Conservation (phyloP, 2,329 filamentous ascomycete genomes). For the Fonsecaea nubica region DNA sequence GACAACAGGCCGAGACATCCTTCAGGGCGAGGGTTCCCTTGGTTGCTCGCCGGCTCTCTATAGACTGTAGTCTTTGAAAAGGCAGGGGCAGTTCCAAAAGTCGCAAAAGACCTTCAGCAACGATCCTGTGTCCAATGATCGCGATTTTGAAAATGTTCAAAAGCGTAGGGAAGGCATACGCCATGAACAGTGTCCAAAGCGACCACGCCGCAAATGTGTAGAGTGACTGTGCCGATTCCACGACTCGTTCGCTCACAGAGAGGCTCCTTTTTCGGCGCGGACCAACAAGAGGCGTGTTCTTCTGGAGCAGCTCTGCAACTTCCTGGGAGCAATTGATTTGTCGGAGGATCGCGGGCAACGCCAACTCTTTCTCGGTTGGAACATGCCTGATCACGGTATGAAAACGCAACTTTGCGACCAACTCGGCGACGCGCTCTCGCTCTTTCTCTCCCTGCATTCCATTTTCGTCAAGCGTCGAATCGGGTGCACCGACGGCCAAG, state of each 20-base stretch:
- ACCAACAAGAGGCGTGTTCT: conserved; percentile 85
- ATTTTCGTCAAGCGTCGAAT: conserved; percentile 54
- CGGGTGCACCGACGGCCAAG: conserved; percentile 1
- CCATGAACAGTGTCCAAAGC: conserved; percentile 73
- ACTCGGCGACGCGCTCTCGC: conserved; percentile 66
- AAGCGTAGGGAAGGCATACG: conserved; percentile 77
- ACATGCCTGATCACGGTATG: conserved; percentile 82
- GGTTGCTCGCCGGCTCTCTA: conserved; percentile 47
- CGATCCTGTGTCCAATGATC: conserved; percentile 78
- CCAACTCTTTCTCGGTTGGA: conserved; percentile 80
- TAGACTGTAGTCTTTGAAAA: conserved; percentile 29
- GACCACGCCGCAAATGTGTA: conserved; percentile 39
- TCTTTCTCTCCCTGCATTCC: conserved; percentile 76
- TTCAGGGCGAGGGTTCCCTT: conserved; percentile 85
- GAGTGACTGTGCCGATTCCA: conserved; percentile 87
- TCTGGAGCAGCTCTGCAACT: conserved; percentile 81
- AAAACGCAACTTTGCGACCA: conserved; percentile 85
- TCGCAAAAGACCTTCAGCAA: conserved; percentile 78
- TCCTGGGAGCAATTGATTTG: conserved; percentile 98
- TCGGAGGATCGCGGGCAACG: conserved; percentile 80
- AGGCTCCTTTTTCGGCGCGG: conserved; percentile 80
- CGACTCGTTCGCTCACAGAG: conserved; percentile 92
- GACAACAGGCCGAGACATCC: conserved; percentile 93
- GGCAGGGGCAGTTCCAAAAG: conserved; percentile 78
- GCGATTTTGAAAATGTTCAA: conserved; percentile 75